Conservation (phyloP, 208 protist genomes). For the Kentomonas sorsogonicus region DNA sequence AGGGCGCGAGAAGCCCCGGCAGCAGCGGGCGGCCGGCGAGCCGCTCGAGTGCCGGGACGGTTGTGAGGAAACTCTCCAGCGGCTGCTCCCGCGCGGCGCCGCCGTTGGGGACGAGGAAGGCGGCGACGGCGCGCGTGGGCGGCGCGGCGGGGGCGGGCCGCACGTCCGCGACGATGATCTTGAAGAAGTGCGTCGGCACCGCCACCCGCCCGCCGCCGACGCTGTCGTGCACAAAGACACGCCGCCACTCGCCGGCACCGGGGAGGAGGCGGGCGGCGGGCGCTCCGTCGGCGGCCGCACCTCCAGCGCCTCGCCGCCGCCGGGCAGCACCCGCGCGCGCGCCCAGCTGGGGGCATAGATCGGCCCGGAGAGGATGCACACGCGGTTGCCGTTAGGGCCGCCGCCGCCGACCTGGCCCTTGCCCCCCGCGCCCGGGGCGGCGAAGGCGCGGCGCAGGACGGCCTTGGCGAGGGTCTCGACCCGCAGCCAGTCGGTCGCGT, state of each 20-base stretch:
- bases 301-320: conserved; percentile 1
- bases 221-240: conserved; percentile 50
- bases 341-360: conserved; percentile 7
- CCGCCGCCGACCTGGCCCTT: conserved; percentile 33
- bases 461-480: conserved; percentile 72
- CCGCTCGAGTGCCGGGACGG: too few species aligned
- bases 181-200: conserved; percentile 83
- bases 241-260: background rate
- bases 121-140: conserved; percentile 35
- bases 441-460: too few species aligned
- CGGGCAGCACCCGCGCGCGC: background rate
- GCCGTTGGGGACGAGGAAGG: conserved; percentile 78
- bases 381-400: conserved; percentile 12
- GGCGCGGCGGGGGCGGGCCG: background rate
- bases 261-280: background rate
- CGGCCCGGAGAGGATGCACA: conserved; percentile 19
- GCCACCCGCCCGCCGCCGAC: conserved; percentile 61
- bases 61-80: too few species aligned
- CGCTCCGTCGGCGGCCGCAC: conserved; percentile 8
- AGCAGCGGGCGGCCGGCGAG: too few species aligned
- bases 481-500: conserved; percentile 77
- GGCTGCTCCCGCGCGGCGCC: conserved; percentile 57
- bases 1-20: too few species aligned
- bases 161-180: conserved; percentile 59
- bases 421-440: too few species aligned